phyloP scores from a whole-genome alignment of 306 rosid species.

The Alnus glutinosa region DNA sequence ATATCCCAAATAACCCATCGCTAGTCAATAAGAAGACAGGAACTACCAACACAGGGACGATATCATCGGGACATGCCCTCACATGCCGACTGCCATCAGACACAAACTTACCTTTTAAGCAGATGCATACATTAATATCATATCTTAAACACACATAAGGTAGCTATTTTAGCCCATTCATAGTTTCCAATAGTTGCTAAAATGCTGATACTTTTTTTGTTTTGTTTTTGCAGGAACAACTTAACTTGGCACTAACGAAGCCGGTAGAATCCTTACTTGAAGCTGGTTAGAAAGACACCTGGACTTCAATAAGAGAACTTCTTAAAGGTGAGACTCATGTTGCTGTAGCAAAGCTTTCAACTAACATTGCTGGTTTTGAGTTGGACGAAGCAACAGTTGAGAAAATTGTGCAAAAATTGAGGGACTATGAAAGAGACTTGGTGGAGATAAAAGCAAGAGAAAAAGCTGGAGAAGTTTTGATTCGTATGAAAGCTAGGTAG shows the following conservation, averaged over 20 bases:
- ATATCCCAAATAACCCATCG: no score
- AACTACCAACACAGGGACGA: no score
- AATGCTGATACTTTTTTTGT: no score
- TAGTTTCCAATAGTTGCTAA: no score
- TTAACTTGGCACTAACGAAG: constrained; percentile 41
- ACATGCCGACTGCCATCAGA: no score
- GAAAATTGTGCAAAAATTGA: constrained; percentile 50
- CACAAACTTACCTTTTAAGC: no score
- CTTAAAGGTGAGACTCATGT: constrained; percentile 62
- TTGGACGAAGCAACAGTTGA: constrained; percentile 55
- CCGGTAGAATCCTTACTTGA: constrained; percentile 77
- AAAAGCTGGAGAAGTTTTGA: constrained; percentile 74
- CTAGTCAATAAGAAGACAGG: no score
- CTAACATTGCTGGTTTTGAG: constrained; percentile 65
- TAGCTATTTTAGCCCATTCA: no score
- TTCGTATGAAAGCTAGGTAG: constrained; percentile 83
- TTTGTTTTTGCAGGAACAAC: no score
- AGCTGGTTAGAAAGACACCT: constrained; percentile 65
- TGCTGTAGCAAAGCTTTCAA: constrained; percentile 48
- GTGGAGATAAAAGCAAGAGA: constrained; percentile 80
- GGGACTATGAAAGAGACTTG: constrained; percentile 63
- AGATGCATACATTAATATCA: no score
- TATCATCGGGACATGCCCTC: no score
- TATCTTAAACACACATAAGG: no score
- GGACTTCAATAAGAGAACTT: constrained; percentile 74